phyloP scores from a whole-genome alignment of 495 filamentous ascomycete species.

The Penicillium alfredii region DNA sequence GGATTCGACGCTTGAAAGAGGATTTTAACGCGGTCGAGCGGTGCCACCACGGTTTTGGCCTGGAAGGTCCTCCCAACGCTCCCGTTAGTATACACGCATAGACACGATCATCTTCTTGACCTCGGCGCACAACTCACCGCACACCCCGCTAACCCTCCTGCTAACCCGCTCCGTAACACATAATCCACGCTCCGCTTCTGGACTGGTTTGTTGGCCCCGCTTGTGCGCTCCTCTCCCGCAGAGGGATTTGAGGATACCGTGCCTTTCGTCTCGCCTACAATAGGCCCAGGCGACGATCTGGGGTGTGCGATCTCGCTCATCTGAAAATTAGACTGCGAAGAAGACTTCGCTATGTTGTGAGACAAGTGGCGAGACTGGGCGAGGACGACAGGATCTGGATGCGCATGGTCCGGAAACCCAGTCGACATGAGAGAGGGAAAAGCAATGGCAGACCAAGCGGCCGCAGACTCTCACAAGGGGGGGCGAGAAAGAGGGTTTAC shows the following conservation, averaged over 20 bases:
- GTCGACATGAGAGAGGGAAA: conserved; percentile 25
- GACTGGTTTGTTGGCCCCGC: conserved; percentile 29
- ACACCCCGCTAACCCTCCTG: conserved; percentile 84
- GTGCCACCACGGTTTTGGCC: conserved; percentile 94
- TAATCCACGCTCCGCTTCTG: conserved; percentile 78
- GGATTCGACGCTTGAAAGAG: conserved; percentile 95
- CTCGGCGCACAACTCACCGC: conserved; percentile 52
- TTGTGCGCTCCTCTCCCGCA: conserved; percentile 13
- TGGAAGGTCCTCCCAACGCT: too few relatives aligned
- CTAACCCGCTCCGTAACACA: conserved; percentile 69
- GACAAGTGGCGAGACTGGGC: conserved; percentile 5
- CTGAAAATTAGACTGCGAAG: conserved; percentile 17
- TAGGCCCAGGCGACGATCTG: conserved; percentile 20
- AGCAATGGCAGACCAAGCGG: conserved; percentile 16
- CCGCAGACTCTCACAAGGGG: too few relatives aligned
- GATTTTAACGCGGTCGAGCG: conserved; percentile 96
- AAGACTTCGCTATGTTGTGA: conserved; percentile 12
- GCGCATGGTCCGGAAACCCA: conserved; percentile 28
- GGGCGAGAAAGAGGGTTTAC: conserved; percentile 15
- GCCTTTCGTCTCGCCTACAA: conserved; percentile 16
- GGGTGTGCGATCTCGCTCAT: conserved; percentile 34
- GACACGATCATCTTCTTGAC: too few relatives aligned
- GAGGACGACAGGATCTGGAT: conserved; percentile 11
- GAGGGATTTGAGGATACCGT: conserved; percentile 3
- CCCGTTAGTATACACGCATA: neutral